Conservation (phyloP, 768 basidiomycete genomes). For the Suillus paluster region DNA sequence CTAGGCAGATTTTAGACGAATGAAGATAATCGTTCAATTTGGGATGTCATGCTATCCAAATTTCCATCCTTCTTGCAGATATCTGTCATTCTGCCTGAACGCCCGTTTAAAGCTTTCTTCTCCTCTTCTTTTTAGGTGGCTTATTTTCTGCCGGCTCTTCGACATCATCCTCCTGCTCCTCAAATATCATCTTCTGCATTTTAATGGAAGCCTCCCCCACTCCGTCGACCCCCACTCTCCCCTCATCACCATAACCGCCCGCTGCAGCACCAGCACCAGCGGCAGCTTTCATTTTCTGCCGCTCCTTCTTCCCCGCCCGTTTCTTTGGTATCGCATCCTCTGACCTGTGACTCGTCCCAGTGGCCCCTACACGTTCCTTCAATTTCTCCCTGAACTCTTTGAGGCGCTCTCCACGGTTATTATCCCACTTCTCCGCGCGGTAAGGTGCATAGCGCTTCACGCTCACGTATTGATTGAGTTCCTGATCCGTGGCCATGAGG, state of each 20-base stretch:
- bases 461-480: slow-evolving; percentile 90
- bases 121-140: neutral
- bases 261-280: neutral
- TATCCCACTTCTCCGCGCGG: slow-evolving; percentile 71
- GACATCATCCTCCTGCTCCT: neutral
- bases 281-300: slow-evolving; percentile 52
- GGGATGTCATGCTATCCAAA: neutral
- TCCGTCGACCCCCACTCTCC: neutral
- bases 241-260: neutral
- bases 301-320: slow-evolving; percentile 73
- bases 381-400: slow-evolving; percentile 74
- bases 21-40: no score
- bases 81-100: neutral
- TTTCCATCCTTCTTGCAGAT: neutral
- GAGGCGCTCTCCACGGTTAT: slow-evolving; percentile 63
- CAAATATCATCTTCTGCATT: neutral
- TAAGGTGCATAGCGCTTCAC: slow-evolving; percentile 94
- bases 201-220: neutral
- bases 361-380: slow-evolving; percentile 40
- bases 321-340: slow-evolving; percentile 50
- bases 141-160: neutral
- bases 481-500: slow-evolving; percentile 87
- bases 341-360: slow-evolving; percentile 16
- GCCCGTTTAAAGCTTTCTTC: neutral
- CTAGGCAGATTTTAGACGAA: no score